A percentile compares a stretch with the other conserved stretches of the same genome.
Conservation (phyloP, 108 stramenopile species). For the Schizochytrium sp. region DNA sequence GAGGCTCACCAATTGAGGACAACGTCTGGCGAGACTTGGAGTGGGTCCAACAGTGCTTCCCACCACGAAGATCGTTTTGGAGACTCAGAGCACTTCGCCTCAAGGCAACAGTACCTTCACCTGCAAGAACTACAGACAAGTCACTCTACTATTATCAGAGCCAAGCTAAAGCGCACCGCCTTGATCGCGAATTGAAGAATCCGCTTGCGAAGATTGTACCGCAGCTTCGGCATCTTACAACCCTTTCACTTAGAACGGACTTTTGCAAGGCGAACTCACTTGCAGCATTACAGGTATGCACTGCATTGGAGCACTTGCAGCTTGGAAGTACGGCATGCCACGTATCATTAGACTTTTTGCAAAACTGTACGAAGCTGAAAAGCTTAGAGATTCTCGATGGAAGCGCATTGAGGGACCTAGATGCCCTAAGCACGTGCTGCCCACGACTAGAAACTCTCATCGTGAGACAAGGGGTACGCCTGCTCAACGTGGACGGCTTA, state of each 20-base stretch:
- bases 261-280: neutral
- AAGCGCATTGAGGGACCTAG: neutral
- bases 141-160: too few relatives aligned
- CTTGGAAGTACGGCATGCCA: conserved; percentile 13
- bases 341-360: conserved; percentile 3
- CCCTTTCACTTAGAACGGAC: neutral
- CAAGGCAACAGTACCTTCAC: neutral
- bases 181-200: conserved; percentile 14
- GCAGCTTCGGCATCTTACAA: conserved; percentile 11
- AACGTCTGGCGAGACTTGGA: neutral
- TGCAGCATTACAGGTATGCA: neutral
- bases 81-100: neutral
- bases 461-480: neutral
- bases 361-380: neutral
- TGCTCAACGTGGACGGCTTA: conserved; percentile 6
- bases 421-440: neutral
- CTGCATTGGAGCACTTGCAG: neutral
- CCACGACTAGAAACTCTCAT: neutral
- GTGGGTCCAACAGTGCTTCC: conserved; percentile 24
- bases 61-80: conserved; percentile 5
- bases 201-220: neutral
- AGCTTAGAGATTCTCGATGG: conserved; percentile 4
- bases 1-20: conserved; percentile 1
- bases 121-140: neutral
- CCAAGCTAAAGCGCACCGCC: neutral